Base-by-base conservation (phyloP, 306 rosid genomes). In the Pyrus bretschneideri region DNA sequence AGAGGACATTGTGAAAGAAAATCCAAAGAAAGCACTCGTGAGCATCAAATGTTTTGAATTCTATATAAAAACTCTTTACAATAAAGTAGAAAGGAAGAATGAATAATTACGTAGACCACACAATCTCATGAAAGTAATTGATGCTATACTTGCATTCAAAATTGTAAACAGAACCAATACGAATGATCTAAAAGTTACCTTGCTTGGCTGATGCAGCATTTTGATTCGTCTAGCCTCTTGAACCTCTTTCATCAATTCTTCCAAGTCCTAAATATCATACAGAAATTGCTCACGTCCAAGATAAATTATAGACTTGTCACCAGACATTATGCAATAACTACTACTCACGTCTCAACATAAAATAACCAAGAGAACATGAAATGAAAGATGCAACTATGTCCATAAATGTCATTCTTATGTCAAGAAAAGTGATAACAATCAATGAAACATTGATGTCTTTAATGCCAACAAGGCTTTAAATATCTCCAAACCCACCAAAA, bases 141-240 rank as follows among this genome's bases (percentile, higher is more conserved):
- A 58, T 10, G 23, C 52, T 30, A 74, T 42, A 23, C 31, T 67
- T 27, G 69, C 68, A 72, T 30, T 74, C 35, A 45, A 7, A 52
- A 42, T 42, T 27, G 18, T 70, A 51, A 51, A 74, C 60, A 58
- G 46, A 63, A 70, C 45, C 15, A 79, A 44, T 46, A 76, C 19
- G 17, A 80, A 29, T 69, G 52, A 75, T 51, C 69, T 59, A 69
- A 51, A 38, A 65, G 33, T 74, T 73, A 91, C 98, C 97, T 89
- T 93, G 96, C 98, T 93, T 44, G 98, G 98, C 79, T 91, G 96
- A 84, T 93, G 98, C 83, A 93, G 89, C 98, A 93, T 91, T 83
- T 89, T 93, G 76, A 93, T 93, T 77, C 98, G 84, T 76, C 96
- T 88, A 82, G 96, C 98, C 82, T 93, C 98, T 81, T 91, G 98